Evolutionary conservation across 257 asterid species (phyloP).

Genomic region (Nicotiana knightiana): DNA sequence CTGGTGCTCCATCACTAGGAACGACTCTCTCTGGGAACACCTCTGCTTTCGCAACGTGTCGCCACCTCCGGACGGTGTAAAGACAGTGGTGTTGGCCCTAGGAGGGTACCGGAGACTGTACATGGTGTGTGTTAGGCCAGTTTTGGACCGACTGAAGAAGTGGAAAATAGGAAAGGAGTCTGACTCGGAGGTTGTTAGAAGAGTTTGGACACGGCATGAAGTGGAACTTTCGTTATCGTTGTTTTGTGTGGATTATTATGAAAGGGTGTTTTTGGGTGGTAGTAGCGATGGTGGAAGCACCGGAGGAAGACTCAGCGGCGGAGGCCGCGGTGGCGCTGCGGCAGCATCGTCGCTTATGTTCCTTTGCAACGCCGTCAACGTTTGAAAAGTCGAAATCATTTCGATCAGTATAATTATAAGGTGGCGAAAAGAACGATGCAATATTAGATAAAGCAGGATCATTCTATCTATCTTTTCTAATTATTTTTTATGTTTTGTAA

Average conservation of each 20-base stretch:
- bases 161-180: conserved; percentile 7
- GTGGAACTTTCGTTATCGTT: conserved; percentile 74
- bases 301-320: conserved; percentile 18
- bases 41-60: conserved; percentile 76
- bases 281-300: conserved; percentile 19
- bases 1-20: conserved; percentile 57
- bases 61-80: conserved; percentile 48
- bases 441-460: not conserved
- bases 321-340: conserved; percentile 18
- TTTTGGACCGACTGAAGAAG: conserved; percentile 38
- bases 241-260: conserved; percentile 85
- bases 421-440: not conserved
- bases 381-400: conserved; percentile 17
- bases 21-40: conserved; percentile 78
- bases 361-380: conserved; percentile 70
- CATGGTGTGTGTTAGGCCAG: conserved; percentile 66
- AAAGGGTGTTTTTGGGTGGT: conserved; percentile 46
- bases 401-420: not conserved
- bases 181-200: conserved; percentile 26
- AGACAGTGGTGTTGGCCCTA: conserved; percentile 61
- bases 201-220: conserved; percentile 58
- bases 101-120: conserved; percentile 79
- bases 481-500: not conserved
- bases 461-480: not conserved
- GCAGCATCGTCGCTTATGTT: conserved; percentile 57